Evolutionary conservation across 768 basidiomycete genomes (phyloP), one percentile per base, ranked within the genome.

Genomic region (Pholiota conissans): DNA sequence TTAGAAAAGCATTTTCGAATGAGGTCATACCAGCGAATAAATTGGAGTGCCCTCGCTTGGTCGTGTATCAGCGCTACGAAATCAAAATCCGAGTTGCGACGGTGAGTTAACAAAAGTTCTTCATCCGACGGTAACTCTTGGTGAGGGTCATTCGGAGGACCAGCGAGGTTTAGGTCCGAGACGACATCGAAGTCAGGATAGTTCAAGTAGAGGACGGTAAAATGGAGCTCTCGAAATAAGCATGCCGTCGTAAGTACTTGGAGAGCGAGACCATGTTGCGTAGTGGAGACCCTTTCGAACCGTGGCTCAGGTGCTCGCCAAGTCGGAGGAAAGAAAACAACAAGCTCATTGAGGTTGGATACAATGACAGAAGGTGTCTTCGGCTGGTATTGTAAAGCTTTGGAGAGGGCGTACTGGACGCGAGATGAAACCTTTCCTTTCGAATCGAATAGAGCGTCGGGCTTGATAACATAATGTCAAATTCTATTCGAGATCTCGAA

Each of bases 1-100:
- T 62, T 63, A 0, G 60, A 50, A 42, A 53, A 37, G 9, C 61
- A 42, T 40, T 54, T 35, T 40, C 55, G 47, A 18, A 68, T 58
- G 47, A 63, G 52, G 18, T 55, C 51, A 16, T 60, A 59, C 69
- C 69, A 70, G 42, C 67, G 67, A 55, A 68, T 66, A 53, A 68
- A 68, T 54, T 70, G 69, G 37, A 67, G 58, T 8, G 69, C 66
- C 37, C 63, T 45, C 58, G 55, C 50, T 22, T 52, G 64, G 60
- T 68, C 61, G 40, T 61, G 60, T 29, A 62, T 32, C 49, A 70
- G 52, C 56, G 64, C 69, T 11, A 34, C 53, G 27, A 58, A 35
- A 49, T 71, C 64, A 48, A 71, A 70, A 50, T 69, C 67, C 24
- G 65, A 67, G 49, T 65, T 51, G 10, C 65, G 63, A 32, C 57